phyloP scores from a whole-genome alignment of 228 moss, liverwort and hornwort species.

The Sphagnum magellanicum region DNA sequence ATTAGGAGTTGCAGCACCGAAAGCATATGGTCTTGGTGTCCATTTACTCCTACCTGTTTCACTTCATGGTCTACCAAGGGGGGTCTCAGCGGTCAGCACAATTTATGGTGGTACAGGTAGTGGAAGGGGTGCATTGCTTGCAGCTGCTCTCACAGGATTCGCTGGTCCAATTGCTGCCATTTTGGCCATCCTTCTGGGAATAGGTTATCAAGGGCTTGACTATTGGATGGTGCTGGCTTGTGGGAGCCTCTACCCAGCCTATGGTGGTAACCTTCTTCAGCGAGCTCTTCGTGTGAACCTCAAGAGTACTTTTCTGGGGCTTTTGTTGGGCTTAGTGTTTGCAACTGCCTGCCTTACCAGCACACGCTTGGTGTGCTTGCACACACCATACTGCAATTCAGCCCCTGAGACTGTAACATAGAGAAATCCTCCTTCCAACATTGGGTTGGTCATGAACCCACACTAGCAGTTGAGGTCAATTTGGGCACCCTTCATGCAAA shows the following conservation, averaged over 20 bases:
- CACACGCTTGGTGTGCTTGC: constrained; percentile 46
- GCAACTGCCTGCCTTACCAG: constrained; percentile 48
- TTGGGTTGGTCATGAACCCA: too few relatives aligned
- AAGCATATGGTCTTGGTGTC: constrained; percentile 23
- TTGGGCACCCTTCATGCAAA: too few relatives aligned
- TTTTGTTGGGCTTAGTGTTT: constrained; percentile 47
- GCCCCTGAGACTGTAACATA: constrained; percentile 25
- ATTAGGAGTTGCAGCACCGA: constrained; percentile 43
- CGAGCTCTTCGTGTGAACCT: constrained; percentile 51
- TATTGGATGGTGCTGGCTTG: constrained; percentile 57
- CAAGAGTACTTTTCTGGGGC: constrained; percentile 54
- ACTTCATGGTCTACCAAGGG: constrained; percentile 71
- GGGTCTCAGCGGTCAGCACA: constrained; percentile 61
- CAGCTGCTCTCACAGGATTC: constrained; percentile 41
- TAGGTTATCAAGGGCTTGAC: constrained; percentile 39
- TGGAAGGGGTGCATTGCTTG: constrained; percentile 33
- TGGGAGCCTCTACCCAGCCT: constrained; percentile 64
- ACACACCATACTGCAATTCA: constrained; percentile 35
- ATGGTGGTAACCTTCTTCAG: constrained; percentile 56
- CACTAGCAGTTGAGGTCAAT: too few relatives aligned
- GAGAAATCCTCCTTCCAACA: background rate
- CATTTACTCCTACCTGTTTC: constrained; percentile 49
- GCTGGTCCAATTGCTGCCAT: constrained; percentile 61
- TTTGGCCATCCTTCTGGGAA: constrained; percentile 36
- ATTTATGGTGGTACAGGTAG: constrained; percentile 68